phyloP scores from a whole-genome alignment of 768 basidiomycete genomes.

The Termitomyces heimii region DNA sequence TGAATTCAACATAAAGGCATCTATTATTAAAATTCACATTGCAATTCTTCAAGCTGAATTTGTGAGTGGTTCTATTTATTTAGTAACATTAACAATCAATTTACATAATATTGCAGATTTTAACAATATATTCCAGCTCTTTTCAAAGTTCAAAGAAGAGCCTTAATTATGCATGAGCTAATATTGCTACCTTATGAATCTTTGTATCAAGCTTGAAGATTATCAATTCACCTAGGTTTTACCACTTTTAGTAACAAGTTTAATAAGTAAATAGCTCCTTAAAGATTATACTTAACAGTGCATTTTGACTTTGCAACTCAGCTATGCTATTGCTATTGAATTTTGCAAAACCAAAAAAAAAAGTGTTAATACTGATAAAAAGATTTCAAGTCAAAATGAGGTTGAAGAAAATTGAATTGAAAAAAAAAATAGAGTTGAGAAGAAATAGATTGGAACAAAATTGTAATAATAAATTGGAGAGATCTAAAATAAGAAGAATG shows the following conservation, averaged over 20 bases:
- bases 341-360: too few species aligned
- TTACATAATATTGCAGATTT: not conserved
- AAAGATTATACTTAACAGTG: not conserved
- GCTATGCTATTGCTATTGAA: too few species aligned
- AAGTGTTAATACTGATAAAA: too few species aligned
- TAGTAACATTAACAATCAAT: too few species aligned
- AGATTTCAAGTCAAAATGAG: too few species aligned
- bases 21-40: not conserved
- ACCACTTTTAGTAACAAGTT: too few species aligned
- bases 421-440: too few species aligned
- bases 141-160: not conserved
- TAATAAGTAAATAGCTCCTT: not conserved
- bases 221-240: too few species aligned
- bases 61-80: not conserved
- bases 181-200: not conserved
- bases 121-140: not conserved
- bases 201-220: not conserved
- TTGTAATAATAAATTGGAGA: too few species aligned
- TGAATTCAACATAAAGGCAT: not conserved
- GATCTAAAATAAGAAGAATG: too few species aligned
- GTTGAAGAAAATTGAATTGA: too few species aligned
- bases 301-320: not conserved
- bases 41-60: not conserved
- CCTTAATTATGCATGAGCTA: not conserved
- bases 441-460: too few species aligned